Conservation (phyloP, 2,329 filamentous ascomycete genomes). For the Colletotrichum magnum region DNA sequence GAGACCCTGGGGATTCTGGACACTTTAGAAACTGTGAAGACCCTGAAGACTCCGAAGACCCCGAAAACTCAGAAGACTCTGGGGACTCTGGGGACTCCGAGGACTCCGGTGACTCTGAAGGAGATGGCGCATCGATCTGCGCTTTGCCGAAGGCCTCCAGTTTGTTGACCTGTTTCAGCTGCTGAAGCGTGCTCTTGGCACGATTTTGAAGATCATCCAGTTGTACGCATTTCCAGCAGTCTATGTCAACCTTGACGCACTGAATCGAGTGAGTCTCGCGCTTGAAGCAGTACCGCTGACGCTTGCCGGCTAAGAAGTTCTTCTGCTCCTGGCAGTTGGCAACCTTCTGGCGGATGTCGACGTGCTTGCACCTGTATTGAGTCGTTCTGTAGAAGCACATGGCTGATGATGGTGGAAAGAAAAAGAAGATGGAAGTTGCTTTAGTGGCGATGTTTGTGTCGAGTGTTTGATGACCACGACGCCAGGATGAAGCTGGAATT, state of each 20-base stretch:
- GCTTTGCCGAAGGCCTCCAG: not conserved
- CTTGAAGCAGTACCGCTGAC: constrained; percentile 6
- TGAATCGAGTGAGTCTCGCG: constrained; percentile 25
- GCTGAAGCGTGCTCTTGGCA: constrained; percentile 11
- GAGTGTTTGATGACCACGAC: not conserved
- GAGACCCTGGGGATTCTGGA: no score
- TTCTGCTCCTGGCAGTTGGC: constrained; percentile 20
- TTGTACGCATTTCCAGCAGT: constrained; percentile 32
- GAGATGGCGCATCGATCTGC: not conserved
- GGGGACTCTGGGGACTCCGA: no score
- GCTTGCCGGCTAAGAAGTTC: constrained; percentile 19
- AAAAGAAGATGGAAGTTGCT: not conserved
- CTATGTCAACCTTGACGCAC: constrained; percentile 2
- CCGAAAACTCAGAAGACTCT: no score
- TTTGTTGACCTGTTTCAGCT: constrained; percentile 14
- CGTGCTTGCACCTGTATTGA: constrained; percentile 43
- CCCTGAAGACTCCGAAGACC: no score
- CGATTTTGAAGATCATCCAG: constrained; percentile 16
- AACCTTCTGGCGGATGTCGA: constrained; percentile 29
- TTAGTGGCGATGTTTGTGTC: not conserved
- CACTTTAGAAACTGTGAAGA: no score
- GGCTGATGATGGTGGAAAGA: not conserved
- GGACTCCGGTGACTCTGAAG: no score
- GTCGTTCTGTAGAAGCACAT: constrained; percentile 44
- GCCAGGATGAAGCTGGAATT: not conserved